Base-by-base conservation (phyloP, 106 monocot species). In the Dactylorhiza incarnata region DNA sequence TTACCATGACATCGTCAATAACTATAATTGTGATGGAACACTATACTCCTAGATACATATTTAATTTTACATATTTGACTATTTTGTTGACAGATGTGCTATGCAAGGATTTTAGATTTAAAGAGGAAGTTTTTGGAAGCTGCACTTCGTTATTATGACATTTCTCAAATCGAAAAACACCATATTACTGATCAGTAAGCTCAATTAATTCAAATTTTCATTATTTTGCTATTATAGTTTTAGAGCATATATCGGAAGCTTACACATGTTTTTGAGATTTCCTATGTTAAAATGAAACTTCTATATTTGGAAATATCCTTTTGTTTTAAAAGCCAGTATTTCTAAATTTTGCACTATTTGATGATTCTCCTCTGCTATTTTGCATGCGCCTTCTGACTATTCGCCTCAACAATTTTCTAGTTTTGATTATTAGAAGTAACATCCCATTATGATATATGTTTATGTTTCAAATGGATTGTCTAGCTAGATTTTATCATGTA, bases 121-220 rank as follows among this genome's bases (percentile, higher is more conserved):
- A 99, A 94, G 75, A 77, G 99, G 75, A 99, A 88, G 68, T 99
- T 99, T 86, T 81, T 94, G 77, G 99, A 99, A 87, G 94, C 99
- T 85, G 94, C 99, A 76, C 87, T 99, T 61, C 94, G 94, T 46
- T 99, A 99, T 72, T 99, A 99, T 84, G 89, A 91, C 73, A 99
- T 99, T 80, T 99, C 94, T 63, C 97, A 99, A 78, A 99, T 99
- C 79, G 97, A 99, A 79, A 89, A 99, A 84, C 86, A 89, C 12
- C 89, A 91, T 76, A 89, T 88, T 82, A 91, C 89, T 72, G 97
- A 99, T 76, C 89, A 99, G 97, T 99, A 89, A 88, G 97, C 72
- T 12, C 72, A 24, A 20, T 52, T 22, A 20, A n/a, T 25, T 48
- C 47, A 23, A 20, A 24, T 50, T 45, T 51, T 58, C 9, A 69